Conservation (phyloP, 2,329 filamentous ascomycete species). For the Aspergillus caelatus region DNA sequence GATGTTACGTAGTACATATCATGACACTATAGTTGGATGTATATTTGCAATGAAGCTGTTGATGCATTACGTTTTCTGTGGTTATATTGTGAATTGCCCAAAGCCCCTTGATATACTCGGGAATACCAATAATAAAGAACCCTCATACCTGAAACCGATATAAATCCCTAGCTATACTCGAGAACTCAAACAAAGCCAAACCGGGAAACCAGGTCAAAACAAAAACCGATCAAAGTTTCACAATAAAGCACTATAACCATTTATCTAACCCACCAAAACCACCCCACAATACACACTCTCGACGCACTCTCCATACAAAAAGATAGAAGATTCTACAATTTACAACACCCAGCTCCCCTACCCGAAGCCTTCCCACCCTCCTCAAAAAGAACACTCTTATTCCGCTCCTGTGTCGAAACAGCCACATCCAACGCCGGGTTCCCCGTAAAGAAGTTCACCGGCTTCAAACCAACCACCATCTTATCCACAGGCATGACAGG, state of each 20-base stretch:
- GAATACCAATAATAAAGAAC: not conserved
- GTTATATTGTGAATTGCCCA: not conserved
- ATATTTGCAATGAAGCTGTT: not conserved
- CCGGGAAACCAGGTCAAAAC: not conserved
- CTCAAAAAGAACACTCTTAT: conserved; percentile 11
- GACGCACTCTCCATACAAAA: not conserved
- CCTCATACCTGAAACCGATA: not conserved
- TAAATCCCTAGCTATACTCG: not conserved
- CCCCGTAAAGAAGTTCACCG: conserved; percentile 15
- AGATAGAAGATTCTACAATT: not conserved
- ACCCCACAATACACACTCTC: not conserved
- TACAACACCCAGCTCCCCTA: not conserved
- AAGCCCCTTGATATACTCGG: not conserved
- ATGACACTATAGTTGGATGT: not conserved
- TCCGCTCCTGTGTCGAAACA: conserved; percentile 11
- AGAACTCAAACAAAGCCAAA: not conserved
- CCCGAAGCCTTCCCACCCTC: too few species aligned
- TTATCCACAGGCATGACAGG: conserved; percentile 41
- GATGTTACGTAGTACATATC: not conserved
- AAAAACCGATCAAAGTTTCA: not conserved
- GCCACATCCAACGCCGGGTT: conserved; percentile 17
- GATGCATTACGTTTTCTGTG: not conserved
- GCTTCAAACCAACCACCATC: conserved; percentile 16
- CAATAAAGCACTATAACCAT: not conserved
- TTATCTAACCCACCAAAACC: not conserved